phyloP scores from a whole-genome alignment of 345 rosid genomes.

The Durio zibethinus region DNA sequence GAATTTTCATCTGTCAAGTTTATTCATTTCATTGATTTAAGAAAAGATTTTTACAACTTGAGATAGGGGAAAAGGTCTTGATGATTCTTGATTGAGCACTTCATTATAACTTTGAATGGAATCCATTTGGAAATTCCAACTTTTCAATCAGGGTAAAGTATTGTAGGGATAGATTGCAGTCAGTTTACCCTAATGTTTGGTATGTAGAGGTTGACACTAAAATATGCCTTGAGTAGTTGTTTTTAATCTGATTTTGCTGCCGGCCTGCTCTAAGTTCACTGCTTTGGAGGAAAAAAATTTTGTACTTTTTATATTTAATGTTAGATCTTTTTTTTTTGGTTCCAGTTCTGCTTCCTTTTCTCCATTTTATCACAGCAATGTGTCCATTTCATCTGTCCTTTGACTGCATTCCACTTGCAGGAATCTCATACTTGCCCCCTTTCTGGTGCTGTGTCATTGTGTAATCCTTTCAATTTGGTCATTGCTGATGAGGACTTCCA shows the following conservation, averaged over 20 bases:
- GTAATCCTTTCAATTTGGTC: conserved; percentile 93
- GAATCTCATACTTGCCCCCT: conserved; percentile 66
- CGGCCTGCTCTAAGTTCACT: neutral
- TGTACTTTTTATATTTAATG: neutral
- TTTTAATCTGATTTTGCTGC: neutral
- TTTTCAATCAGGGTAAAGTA: neutral
- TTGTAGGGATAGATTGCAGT: neutral
- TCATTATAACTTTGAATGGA: conserved; percentile 2
- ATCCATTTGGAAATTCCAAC: neutral
- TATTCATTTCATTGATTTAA: neutral
- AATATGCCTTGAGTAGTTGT: neutral
- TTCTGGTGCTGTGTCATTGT: conserved; percentile 79
- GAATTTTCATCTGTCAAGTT: neutral
- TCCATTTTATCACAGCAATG: neutral
- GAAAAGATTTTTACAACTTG: neutral
- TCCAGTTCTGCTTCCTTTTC: neutral
- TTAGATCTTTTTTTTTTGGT: neutral
- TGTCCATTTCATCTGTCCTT: conserved; percentile 5
- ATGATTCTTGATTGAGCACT: neutral
- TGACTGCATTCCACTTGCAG: conserved; percentile 34
- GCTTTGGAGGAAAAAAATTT: neutral
- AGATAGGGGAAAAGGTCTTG: neutral
- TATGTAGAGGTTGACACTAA: neutral
- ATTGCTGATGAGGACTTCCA: conserved; percentile 87
- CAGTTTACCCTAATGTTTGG: neutral